Conservation (phyloP, 441 rosid genomes). For the Pelargonium citronellum region DNA sequence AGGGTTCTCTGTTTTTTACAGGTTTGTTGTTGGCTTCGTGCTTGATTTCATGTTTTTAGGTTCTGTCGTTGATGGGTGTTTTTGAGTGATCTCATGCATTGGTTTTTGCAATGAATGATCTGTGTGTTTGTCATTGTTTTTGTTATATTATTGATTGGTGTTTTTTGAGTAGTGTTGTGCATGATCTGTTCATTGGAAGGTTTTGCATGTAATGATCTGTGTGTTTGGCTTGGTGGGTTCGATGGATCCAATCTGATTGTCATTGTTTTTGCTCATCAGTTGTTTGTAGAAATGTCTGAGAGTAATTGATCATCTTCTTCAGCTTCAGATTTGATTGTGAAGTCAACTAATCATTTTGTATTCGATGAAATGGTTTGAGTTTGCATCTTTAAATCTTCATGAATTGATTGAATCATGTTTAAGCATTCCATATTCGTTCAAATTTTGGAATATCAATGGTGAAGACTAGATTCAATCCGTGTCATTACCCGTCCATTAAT, state of each 20-base stretch:
- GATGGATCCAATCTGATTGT: not conserved
- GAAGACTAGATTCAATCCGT: not conserved
- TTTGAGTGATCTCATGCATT: not conserved
- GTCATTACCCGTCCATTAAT: not conserved
- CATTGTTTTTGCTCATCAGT: not conserved
- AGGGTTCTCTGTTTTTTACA: conserved; percentile 4
- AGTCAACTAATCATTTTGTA: not conserved
- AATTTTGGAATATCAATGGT: not conserved
- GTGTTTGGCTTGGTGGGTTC: not conserved
- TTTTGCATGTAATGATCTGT: not conserved
- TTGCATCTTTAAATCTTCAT: not conserved
- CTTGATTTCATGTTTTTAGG: not conserved
- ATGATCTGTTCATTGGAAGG: not conserved
- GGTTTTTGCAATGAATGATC: not conserved
- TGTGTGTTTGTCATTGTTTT: not conserved
- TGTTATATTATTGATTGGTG: too few relatives aligned
- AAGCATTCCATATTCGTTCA: not conserved
- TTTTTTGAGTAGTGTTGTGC: not conserved
- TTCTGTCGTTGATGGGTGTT: not conserved
- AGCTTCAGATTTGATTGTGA: not conserved
- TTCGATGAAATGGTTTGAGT: not conserved
- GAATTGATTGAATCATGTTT: not conserved
- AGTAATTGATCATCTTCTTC: not conserved
- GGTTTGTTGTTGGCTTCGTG: not conserved
- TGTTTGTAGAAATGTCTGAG: not conserved